Evolutionary conservation across 1,284 basidiomycete species (phyloP), one percentile per base, ranked within the genome.

Genomic region (Trichosporon coremiiforme): DNA sequence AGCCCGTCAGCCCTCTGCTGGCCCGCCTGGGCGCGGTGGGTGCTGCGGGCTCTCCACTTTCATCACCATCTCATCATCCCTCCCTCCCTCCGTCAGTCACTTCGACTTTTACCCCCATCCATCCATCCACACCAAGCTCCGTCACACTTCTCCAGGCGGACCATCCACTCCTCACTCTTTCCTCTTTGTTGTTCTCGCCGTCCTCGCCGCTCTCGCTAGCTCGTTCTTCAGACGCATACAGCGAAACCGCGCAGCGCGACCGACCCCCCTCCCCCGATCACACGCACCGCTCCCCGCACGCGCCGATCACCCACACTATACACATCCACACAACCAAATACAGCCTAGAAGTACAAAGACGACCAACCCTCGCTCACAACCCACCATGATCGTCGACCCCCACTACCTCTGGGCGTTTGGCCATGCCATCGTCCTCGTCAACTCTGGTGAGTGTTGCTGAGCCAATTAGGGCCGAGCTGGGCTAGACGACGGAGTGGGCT

Each of bases 341-440:
- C 35, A 29, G 12, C 38, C 38, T 36, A 36, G 35, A 36, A 36
- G 35, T 36, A 36, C 35, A 10, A 12, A 41, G n/a, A 25, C 65
- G 17, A 60, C 62, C 33, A 36, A 25, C 20, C 22, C 25, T 36
- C 29, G 15, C 68, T 9, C 55, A 33, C 55, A n/a, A 25, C 35
- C 66, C 35, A 55, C 64, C 12, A 79, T 79, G 77, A 64, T 73
- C 45, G 68, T 80, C 4, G 81, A 83, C 68, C 80, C 77, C 17
- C 82, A 84, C 70, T 80, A 82, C 66, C 67, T 84, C 65, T 83
- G 82, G 82, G 82, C 82, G 15, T 62, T 77, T 13, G 82, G 82
- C 50, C 82, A 84, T 68, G 71, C 72, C 57, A 67, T 80, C 60
- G 79, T 82, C 70, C 76, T 83, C 41, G 29, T 74, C 50, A 77